Base-by-base conservation (phyloP, 163 green algal genomes). In the Scenedesmus sp. region DNA sequence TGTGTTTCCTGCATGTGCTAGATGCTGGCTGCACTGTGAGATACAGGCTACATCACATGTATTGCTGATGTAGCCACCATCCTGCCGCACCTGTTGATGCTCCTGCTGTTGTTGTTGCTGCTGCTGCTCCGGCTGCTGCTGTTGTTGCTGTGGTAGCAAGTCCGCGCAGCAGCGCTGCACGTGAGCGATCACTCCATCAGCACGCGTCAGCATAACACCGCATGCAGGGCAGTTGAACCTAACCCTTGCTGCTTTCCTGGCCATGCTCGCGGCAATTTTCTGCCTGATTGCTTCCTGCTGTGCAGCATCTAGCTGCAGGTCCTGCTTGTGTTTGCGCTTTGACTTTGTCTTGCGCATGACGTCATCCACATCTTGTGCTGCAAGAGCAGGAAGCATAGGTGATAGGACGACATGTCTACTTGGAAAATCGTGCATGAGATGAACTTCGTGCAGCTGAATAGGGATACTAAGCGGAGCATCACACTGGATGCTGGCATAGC, bases 161-260 rank as follows among this genome's bases (percentile, higher is more conserved):
- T 96, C 94, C 4, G 88, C 87, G 59, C 94, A 96, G 92, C 94
- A 96, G 8, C 84, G 64, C 10, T 26, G 23, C 79, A 95, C 83
- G 88, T 96, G 94, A 2, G 88, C 56, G 13, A 88, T 56, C 7
- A 95, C 87, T 77, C 88, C 91, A 12, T 57, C 76, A 0, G 90
- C 88, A 18, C 92, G 90, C 18, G 73, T 92, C 55, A 93, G 54
- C 34, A 62, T 89, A 1, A 92, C 93, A 66, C 79, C 90, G 84
- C 94, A 95, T 54, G 92, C 91, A 54, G 94, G 92, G 86, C 94
- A 95, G 26, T 87, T 82, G 89, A 92, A 82, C 13, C 52, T 34
- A 5, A 66, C 18, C 13, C 70, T 85, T 34, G 90, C 57, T 46
- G 83, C 70, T 26, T 87, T 90, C 20, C 59, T 70, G 18, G 73